Evolutionary conservation across 2,329 filamentous ascomycete genomes (phyloP), one percentile per base, ranked within the genome.

Genomic region (Aspergillus glaucus): DNA sequence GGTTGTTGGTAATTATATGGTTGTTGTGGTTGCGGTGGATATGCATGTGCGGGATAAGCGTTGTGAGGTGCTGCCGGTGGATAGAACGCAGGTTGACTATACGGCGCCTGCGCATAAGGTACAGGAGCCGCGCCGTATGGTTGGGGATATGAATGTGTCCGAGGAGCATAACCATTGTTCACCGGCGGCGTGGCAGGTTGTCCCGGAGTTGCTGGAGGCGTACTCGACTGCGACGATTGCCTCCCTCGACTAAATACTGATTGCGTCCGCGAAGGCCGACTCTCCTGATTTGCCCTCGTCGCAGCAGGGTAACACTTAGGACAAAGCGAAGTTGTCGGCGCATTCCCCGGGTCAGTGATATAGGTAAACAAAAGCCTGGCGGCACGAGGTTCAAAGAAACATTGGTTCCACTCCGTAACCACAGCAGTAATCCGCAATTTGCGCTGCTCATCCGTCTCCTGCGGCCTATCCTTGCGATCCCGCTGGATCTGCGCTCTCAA

Each of bases 341-440:
- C 61, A 26, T 57, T 51, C 42, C 63, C 63, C 8, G 62, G 54
- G 46, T 69, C 60, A 2, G 60, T 60, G 14, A 68, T 61, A 55
- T 71, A 71, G 17, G 61, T 54, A 58, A 62, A 66, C 6, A 60
- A 53, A 30, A 74, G 60, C 3, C 56, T 57, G 19, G 64, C 59
- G 14, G 60, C 64, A 39, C 71, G 66, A 7, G 62, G 65, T 12
- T 58, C 60, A 43, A 74, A 74, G 45, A 74, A 74, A 34, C 60
- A 62, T 42, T 65, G 57, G 50, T 74, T 74, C 71, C 71, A 74
- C 53, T 74, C 71, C 4, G 58, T 58, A 36, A 72, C 60, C 12
- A 73, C 70, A 2, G 68, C 65, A 8, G 62, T 49, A 28, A 74
- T 66, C 15, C 68, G 66, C 15, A 58, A 56, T 44, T 51, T 57